A percentile compares a stretch with the other conserved stretches of the same genome.
Conservation (phyloP, 2,329 filamentous ascomycete genomes). For the Sporothrix phasma region DNA sequence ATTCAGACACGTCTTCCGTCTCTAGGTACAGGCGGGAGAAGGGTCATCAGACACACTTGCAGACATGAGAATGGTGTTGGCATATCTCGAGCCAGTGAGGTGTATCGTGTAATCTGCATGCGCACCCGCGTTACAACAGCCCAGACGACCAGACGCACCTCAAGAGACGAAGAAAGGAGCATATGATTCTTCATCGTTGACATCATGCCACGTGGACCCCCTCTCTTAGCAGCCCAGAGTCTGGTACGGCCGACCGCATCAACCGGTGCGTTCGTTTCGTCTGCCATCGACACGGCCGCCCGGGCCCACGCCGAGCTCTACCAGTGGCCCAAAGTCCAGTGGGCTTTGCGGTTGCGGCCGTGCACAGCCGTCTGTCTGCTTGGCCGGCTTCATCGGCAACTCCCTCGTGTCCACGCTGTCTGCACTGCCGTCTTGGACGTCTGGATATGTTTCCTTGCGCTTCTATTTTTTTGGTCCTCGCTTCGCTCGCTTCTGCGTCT, state of each 20-base stretch:
- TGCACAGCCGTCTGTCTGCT: slow-evolving; percentile 7
- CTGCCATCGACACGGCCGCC: slow-evolving; percentile 43
- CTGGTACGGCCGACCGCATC: slow-evolving; percentile 40
- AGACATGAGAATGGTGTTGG: too few relatives aligned
- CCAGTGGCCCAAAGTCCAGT: slow-evolving; percentile 18
- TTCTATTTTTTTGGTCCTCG: not conserved
- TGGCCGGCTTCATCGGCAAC: slow-evolving; percentile 6
- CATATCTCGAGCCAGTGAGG: too few relatives aligned
- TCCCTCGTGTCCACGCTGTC: slow-evolving; percentile 26
- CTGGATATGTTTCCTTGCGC: slow-evolving; percentile 20
- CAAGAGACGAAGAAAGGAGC: too few relatives aligned
- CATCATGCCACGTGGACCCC: slow-evolving; percentile 32
- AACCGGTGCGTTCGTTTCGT: slow-evolving; percentile 46
- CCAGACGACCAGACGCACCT: too few relatives aligned
- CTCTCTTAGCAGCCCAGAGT: slow-evolving; percentile 46
- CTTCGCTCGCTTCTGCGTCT: not conserved
- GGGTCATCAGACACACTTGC: too few relatives aligned
- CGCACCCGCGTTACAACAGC: too few relatives aligned
- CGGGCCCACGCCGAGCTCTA: slow-evolving; percentile 42
- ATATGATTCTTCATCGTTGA: too few relatives aligned
- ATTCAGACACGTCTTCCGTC: too few relatives aligned
- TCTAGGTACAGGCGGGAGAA: too few relatives aligned
- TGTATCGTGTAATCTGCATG: too few relatives aligned
- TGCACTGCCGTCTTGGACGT: slow-evolving; percentile 30
- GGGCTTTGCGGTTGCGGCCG: slow-evolving; percentile 12